phyloP scores from a whole-genome alignment of 2,329 filamentous ascomycete species.

The Dothiorella sarmentorum region DNA sequence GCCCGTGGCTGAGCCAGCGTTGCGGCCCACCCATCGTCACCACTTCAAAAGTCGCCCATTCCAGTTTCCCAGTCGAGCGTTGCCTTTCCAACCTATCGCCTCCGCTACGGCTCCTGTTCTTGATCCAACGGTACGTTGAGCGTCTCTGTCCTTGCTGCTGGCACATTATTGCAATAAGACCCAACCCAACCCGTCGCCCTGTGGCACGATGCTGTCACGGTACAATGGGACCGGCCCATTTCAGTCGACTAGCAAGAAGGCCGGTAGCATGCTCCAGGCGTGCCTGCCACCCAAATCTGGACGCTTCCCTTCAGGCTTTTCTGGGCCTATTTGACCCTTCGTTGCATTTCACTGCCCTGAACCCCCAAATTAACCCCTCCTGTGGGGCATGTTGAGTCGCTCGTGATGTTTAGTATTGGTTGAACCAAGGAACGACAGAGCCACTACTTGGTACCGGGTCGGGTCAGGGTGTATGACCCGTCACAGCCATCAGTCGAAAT shows the following conservation, averaged over 20 bases:
- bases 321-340: no score
- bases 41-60: constrained; percentile 16
- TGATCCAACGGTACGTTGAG: neutral
- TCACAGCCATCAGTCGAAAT: neutral
- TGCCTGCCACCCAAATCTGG: no score
- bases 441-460: no score
- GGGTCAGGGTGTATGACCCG: no score
- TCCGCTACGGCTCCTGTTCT: neutral
- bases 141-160: no score
- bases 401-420: neutral
- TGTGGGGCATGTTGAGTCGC: neutral
- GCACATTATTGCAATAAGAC: no score
- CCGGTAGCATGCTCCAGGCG: no score
- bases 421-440: neutral
- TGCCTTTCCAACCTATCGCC: neutral
- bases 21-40: constrained; percentile 4
- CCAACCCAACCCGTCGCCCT: no score
- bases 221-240: no score
- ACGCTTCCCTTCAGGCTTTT: no score
- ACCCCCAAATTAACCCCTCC: neutral
- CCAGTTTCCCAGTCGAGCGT: neutral
- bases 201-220: no score
- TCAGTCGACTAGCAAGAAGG: no score
- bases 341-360: neutral
- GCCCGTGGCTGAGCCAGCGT: constrained; percentile 13